phyloP scores from a whole-genome alignment of 345 rosid genomes.

The Euphorbia pulcherrima region DNA sequence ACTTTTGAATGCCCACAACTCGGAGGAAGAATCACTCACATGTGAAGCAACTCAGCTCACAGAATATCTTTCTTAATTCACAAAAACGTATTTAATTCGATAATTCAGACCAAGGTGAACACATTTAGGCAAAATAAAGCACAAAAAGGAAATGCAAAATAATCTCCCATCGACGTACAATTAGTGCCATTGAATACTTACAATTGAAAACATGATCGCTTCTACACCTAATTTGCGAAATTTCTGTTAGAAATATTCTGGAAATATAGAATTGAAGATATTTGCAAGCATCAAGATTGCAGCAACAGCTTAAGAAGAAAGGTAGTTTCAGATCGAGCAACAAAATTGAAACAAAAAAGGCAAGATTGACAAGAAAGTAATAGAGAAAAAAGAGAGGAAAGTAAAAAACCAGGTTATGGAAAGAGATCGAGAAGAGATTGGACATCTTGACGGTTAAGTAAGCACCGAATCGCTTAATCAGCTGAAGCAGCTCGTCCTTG shows the following conservation, averaged over 20 bases:
- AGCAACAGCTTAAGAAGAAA: background rate
- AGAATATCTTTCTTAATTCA: background rate
- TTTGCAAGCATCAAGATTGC: background rate
- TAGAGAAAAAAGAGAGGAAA: background rate
- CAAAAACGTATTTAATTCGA: background rate
- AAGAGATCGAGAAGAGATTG: slow-evolving; percentile 52
- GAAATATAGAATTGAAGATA: background rate
- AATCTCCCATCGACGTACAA: background rate
- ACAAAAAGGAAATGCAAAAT: background rate
- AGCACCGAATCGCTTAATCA: slow-evolving; percentile 86
- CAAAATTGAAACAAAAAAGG: background rate
- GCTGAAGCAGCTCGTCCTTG: slow-evolving; percentile 72
- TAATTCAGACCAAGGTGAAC: background rate
- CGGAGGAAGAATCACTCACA: background rate
- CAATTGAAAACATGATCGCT: background rate
- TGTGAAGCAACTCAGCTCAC: background rate
- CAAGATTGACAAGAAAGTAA: background rate
- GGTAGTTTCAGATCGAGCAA: background rate
- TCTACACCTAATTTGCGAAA: background rate
- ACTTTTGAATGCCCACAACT: background rate
- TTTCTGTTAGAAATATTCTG: background rate
- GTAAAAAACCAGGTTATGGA: slow-evolving; percentile 59
- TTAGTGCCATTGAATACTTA: background rate
- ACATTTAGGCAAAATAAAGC: background rate
- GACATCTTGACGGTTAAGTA: slow-evolving; percentile 69